Percentiles rank a stretch among this genome's conserved stretches.
Evolutionary conservation across 2,329 filamentous ascomycete species (phyloP).

Genomic region (Aspergillus awamori): DNA sequence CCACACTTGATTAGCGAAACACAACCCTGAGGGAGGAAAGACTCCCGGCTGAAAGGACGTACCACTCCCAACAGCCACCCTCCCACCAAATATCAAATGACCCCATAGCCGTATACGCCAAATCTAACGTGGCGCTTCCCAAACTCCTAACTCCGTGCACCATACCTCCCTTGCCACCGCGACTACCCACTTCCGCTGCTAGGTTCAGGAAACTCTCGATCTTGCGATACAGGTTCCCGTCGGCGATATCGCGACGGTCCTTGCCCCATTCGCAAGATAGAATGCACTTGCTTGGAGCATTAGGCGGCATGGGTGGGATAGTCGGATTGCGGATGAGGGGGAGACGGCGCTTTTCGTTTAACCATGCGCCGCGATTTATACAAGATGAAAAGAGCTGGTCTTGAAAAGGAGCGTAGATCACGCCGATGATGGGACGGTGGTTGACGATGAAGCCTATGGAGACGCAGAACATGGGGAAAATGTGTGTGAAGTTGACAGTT

Average conservation of each 20-base stretch:
- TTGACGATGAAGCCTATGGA: slow-evolving; percentile 70
- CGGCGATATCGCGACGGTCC: slow-evolving; percentile 66
- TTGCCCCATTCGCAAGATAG: slow-evolving; percentile 82
- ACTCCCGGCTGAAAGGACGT: slow-evolving; percentile 25
- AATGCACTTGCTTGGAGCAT: slow-evolving; percentile 69
- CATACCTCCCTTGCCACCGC: slow-evolving; percentile 72
- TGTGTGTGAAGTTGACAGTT: slow-evolving; percentile 79
- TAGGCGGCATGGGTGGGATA: slow-evolving; percentile 64
- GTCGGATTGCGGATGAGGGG: slow-evolving; percentile 64
- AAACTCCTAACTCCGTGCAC: slow-evolving; percentile 75
- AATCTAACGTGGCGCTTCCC: slow-evolving; percentile 72
- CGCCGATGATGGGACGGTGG: slow-evolving; percentile 65
- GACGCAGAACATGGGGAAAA: slow-evolving; percentile 81
- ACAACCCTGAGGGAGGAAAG: not conserved
- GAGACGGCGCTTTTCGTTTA: slow-evolving; percentile 65
- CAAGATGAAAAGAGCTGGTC: slow-evolving; percentile 71
- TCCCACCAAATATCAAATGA: slow-evolving; percentile 83
- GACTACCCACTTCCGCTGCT: slow-evolving; percentile 66
- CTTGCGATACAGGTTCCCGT: slow-evolving; percentile 71
- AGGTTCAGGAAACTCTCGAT: slow-evolving; percentile 75
- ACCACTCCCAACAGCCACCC: slow-evolving; percentile 80
- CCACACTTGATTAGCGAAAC: not conserved
- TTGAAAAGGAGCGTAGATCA: slow-evolving; percentile 72
- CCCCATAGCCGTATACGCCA: slow-evolving; percentile 76
- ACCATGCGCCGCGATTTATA: slow-evolving; percentile 66